Evolutionary conservation across 352 stramenopile species (phyloP).

Genomic region (Phytophthora palmivora): DNA sequence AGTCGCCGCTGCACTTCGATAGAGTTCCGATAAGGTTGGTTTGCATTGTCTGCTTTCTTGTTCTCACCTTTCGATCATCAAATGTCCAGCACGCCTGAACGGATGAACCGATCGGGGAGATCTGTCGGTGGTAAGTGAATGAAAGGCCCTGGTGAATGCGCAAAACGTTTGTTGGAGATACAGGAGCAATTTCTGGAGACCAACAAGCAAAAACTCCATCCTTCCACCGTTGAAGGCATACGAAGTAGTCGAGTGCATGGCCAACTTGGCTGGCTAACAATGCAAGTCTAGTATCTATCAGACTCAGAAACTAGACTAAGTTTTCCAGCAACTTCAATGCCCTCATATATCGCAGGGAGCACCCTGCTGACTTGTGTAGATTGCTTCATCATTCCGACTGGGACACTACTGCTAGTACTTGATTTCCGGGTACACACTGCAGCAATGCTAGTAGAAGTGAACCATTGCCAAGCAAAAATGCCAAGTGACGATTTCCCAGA

Average conservation of each 20-base stretch:
- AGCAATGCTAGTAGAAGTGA: no score
- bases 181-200: no score
- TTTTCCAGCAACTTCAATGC: conserved; percentile 1
- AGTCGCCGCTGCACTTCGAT: not conserved
- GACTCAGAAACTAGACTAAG: conserved; percentile 2
- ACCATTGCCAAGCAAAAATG: no score
- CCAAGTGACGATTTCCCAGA: conserved; percentile 5
- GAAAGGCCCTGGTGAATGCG: not conserved
- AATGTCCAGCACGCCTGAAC: conserved; percentile 5
- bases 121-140: not conserved
- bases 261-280: no score
- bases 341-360: conserved; percentile 3
- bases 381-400: not conserved
- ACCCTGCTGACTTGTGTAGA: not conserved
- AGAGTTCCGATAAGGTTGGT: no score
- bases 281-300: not conserved
- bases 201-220: no score
- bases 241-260: no score
- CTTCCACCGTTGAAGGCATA: no score
- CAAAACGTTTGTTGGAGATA: no score
- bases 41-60: not conserved
- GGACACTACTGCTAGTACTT: conserved; percentile 9
- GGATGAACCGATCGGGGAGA: conserved; percentile 1
- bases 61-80: conserved; percentile 17
- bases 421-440: conserved; percentile 9